These are phyloP conservation scores for Pleurotus djamor DNA, from an alignment of 768 basidiomycete species.

Conservation along the genomic window DNA sequence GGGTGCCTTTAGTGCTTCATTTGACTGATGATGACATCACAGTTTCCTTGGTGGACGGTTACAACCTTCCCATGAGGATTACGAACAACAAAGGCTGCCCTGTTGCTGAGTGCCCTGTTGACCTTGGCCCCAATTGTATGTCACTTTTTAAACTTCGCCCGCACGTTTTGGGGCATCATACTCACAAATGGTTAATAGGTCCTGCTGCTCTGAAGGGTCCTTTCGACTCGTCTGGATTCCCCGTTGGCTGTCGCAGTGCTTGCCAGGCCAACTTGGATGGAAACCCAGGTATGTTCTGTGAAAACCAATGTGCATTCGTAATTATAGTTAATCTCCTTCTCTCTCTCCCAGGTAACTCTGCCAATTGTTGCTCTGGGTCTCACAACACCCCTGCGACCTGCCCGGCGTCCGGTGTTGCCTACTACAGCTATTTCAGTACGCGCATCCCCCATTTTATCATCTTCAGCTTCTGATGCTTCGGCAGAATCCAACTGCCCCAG, in stretches of 20 bases:
- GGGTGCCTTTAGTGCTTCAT: neutral
- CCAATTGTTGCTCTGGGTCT: slow-evolving; percentile 33
- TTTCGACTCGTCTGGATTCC: slow-evolving; percentile 46
- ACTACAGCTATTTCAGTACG: slow-evolving; percentile 21
- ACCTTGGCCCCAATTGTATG: slow-evolving; percentile 57
- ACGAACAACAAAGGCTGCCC: slow-evolving; percentile 53
- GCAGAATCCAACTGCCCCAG: slow-evolving; percentile 26
- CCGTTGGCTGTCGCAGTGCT: slow-evolving; percentile 62
- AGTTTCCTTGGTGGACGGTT: slow-evolving; percentile 70
- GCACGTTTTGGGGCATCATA: neutral
- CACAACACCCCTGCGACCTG: slow-evolving; percentile 31
- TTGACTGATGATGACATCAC: neutral
- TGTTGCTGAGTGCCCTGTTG: slow-evolving; percentile 57
- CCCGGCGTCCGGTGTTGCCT: slow-evolving; percentile 25
- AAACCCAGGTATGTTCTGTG: slow-evolving; percentile 27
- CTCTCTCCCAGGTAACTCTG: slow-evolving; percentile 41
- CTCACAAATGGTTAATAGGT: slow-evolving; percentile 26
- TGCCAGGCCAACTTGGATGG: slow-evolving; percentile 45
- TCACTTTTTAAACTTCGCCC: neutral
- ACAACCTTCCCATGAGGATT: slow-evolving; percentile 59
- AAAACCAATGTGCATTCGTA: neutral
- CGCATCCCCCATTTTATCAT: neutral
- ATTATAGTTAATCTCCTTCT: neutral
- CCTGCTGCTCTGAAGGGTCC: slow-evolving; percentile 52
- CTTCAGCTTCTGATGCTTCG: neutral